Evolutionary conservation across 345 rosid genomes (phyloP), one percentile per base, ranked within the genome.

Genomic region (Acer saccharum): DNA sequence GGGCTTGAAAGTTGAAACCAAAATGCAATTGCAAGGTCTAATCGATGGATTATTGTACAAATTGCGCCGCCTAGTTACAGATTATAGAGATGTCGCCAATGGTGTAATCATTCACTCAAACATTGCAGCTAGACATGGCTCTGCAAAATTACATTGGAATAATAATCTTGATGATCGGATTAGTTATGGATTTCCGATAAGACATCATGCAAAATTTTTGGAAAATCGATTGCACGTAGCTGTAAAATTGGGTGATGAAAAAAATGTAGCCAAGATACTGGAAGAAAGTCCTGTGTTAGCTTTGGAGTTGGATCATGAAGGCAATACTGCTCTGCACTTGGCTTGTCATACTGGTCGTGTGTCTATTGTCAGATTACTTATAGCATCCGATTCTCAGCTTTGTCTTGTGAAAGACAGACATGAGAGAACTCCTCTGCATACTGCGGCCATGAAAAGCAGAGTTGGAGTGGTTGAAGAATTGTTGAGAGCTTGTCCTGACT

Each of bases 291-390:
- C 23, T 17, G 12, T 8, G 32, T 16, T 66, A 0, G 23, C 21
- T 66, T 0, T 17, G 20, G 69, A 66, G 50, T 39, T 66, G 23
- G 43, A 66, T 66, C 69, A n/a, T 39, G 69, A 35, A 6, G 69
- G 48, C 48, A 25, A 64, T 29, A 64, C 68, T 64, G 68, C 68
- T 64, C 43, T 64, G 68, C 68, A 64, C n/a, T 14, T 64, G 68
- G 68, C 68, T 64, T 64, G 68, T 35, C 35, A 12, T 16, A 25
- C 68, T 12, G 68, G 68, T 3, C 16, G 35, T 7, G 3, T 64
- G 68, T 14, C 14, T 12, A 27, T 64, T 11, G 41, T 27, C 13
- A 17, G 23, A 18, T 8, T 20, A 32, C 46, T 72, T 23, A 10
- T 72, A 4, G 41, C 57, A 57, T 35, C 10, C 3, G 50, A 20